Evolutionary conservation across 2,329 filamentous ascomycete genomes (phyloP), one percentile per base, ranked within the genome.

Genomic region (Aspergillus neoniger): DNA sequence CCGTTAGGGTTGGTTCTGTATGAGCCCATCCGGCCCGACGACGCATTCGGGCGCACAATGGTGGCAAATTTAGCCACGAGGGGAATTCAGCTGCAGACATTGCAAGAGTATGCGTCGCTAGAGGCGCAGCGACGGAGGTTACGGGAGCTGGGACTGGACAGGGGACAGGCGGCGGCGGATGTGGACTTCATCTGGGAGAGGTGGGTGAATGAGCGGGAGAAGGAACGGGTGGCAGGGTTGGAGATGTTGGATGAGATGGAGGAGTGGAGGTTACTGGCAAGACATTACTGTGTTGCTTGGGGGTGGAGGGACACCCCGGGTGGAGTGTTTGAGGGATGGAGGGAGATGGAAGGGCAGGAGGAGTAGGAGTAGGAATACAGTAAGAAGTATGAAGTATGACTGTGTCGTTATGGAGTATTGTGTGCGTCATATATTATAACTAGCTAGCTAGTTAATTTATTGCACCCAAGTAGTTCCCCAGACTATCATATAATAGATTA

Each of bases 231-330:
- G 1, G 89, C 93, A 65, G 77, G 80, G 10, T 74, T 97, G 25
- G 93, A 99, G 75, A 92, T 95, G 70, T 76, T 99, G 63, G 95
- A 99, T 77, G 95, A 99, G 77, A 84, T 97, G 23, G 95, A 99
- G 77, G 95, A 99, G 79, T 96, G 95, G 90, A 83, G 89, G 70
- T 77, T 99, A 67, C 77, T 99, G 68, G 91, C 92, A 0, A 86
- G 85, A 65, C 95, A 99, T 80, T 99, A 99, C 71, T 88, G 93
- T 65, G 84, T 99, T 47, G 88, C 87, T 4, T 98, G 94, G 94
- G 95, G 88, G 1, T 96, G 90, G 86, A 88, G 85, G 67, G 86
- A 61, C 2, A 63, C 66, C 23, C 56, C 61, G 47, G 28, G 50
- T 38, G 3, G 58, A n/a, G 64, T 64, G 7, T 79, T 79, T 68